phyloP scores from a whole-genome alignment of 2,329 filamentous ascomycete genomes.

The Fusarium hainanense region DNA sequence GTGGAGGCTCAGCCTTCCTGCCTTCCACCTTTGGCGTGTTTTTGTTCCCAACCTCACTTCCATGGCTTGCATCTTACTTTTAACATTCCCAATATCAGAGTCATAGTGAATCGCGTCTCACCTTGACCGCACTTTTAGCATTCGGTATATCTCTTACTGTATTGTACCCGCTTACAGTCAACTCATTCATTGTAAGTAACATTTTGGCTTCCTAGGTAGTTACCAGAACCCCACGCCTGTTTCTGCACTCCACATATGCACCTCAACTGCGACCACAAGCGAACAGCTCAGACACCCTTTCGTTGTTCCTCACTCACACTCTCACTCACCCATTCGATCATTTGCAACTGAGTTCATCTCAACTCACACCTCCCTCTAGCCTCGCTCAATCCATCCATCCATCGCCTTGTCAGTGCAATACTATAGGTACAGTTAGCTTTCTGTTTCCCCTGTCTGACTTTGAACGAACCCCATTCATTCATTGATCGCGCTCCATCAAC shows the following conservation, averaged over 20 bases:
- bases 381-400: conserved; percentile 9
- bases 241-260: conserved; percentile 47
- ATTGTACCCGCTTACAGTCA: conserved; percentile 7
- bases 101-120: conserved; percentile 18
- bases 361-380: conserved; percentile 28
- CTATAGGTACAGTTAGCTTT: conserved; percentile 5
- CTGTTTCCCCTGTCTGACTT: conserved; percentile 28
- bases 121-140: conserved; percentile 26
- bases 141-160: background rate
- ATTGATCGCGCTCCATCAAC: conserved; percentile 16
- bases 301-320: conserved; percentile 23
- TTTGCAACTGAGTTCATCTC: conserved; percentile 15
- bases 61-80: conserved; percentile 9
- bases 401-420: background rate
- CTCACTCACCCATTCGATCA: conserved; percentile 6
- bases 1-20: conserved; percentile 21
- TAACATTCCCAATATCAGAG: conserved; percentile 12
- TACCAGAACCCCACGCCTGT: conserved; percentile 53
- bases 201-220: conserved; percentile 36
- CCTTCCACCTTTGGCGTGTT: conserved; percentile 7
- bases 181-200: conserved; percentile 24
- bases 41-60: conserved; percentile 10
- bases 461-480: conserved; percentile 18
- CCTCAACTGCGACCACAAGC: conserved; percentile 44
- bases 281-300: conserved; percentile 51